These are phyloP conservation scores for Aureoboletus auriporus DNA, from an alignment of 768 basidiomycete species.

Conservation along the genomic window DNA sequence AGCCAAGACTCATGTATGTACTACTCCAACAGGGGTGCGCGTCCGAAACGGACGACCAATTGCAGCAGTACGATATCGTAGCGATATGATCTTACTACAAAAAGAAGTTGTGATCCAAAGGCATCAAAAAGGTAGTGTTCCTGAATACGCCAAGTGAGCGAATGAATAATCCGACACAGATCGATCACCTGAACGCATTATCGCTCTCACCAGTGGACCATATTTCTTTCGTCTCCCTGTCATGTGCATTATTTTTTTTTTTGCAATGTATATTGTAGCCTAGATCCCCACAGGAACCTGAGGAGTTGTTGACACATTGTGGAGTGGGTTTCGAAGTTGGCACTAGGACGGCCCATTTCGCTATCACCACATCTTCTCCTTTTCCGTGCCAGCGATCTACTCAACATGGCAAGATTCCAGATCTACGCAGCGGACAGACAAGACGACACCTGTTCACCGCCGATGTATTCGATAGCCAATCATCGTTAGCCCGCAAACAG, in stretches of 20 bases:
- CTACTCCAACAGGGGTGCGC: conserved; percentile 7
- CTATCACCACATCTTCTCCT: conserved; percentile 8
- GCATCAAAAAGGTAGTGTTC: conserved; percentile 7
- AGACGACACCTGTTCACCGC: background rate
- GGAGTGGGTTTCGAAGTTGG: conserved; percentile 9
- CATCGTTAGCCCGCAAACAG: too few relatives aligned
- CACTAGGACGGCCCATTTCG: background rate
- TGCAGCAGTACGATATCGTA: conserved; percentile 10
- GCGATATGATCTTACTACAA: conserved; percentile 10
- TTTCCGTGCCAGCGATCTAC: conserved; percentile 8
- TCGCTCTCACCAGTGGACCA: background rate
- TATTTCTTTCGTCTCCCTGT: background rate
- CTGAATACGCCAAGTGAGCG: conserved; percentile 6
- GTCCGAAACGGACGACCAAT: conserved; percentile 17
- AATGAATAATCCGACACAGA: conserved; percentile 6
- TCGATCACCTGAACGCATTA: conserved; percentile 7
- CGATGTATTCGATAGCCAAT: background rate
- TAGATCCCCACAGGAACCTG: background rate
- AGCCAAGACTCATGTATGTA: background rate
- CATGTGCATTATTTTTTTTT: background rate
- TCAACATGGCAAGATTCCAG: conserved; percentile 1
- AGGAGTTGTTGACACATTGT: conserved; percentile 5
- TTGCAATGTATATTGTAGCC: background rate
- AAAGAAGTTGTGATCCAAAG: conserved; percentile 5
- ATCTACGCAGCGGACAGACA: conserved; percentile 1